Conservation (phyloP, 306 rosid genomes). For the Geum urbanum region DNA sequence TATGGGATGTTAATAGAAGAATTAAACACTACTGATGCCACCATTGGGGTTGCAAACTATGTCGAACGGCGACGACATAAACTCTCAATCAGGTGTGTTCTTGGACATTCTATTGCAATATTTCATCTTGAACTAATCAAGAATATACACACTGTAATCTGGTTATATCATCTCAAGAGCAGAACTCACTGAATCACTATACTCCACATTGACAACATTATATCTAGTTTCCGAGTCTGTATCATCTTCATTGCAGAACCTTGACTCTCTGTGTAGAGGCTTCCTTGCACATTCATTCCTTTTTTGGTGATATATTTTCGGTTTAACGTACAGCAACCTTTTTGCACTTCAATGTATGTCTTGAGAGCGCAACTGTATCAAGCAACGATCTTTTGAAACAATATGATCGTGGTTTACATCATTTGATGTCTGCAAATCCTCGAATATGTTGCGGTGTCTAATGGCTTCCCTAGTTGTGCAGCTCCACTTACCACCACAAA, state of each 20-base stretch:
- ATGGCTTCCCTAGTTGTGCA: constrained; percentile 55
- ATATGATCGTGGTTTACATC: constrained; percentile 80
- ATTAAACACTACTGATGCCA: too few relatives aligned
- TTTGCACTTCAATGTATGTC: neutral
- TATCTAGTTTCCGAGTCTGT: too few relatives aligned
- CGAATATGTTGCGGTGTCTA: constrained; percentile 73
- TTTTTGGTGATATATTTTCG: neutral
- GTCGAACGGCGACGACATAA: neutral
- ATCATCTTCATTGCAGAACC: neutral
- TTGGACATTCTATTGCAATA: neutral
- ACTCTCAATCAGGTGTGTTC: neutral
- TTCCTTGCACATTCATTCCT: neutral
- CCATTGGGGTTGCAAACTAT: too few relatives aligned
- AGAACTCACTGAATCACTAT: too few relatives aligned
- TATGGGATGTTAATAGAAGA: too few relatives aligned
- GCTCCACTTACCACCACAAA: constrained; percentile 67
- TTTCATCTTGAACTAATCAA: neutral
- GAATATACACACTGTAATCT: too few relatives aligned
- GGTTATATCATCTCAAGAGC: too few relatives aligned
- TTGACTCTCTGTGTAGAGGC: neutral
- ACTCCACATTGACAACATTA: too few relatives aligned
- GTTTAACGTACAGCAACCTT: neutral
- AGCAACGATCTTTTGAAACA: constrained; percentile 48
- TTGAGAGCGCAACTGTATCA: neutral
- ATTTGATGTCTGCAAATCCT: constrained; percentile 87